Base-by-base conservation (phyloP, 2,329 filamentous ascomycete genomes). In the Trichocomaceae sp. region DNA sequence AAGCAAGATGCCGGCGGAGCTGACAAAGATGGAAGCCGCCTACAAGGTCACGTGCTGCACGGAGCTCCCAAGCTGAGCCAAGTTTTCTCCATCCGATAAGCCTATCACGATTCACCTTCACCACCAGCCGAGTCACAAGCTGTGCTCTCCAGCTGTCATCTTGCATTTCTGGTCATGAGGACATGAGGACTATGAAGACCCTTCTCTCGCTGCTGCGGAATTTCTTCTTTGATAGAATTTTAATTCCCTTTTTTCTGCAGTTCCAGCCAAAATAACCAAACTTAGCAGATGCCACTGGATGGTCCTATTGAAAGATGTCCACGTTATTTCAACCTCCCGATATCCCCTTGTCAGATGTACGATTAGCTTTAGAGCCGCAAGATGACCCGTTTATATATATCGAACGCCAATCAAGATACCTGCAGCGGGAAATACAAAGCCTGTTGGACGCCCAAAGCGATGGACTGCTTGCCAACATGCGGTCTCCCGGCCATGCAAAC, bases 401-500 rank as follows among this genome's bases (percentile, higher is more conserved):
- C 55, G 75, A 79, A 59, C 72, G 79, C 55, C 75, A 78, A 62
- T 75, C 80, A 23, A 75, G 72, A 54, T 70, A 80, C 59, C 75
- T 84, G 9, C 76, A 84, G 62, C 74, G 75, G 51, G 78, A 81
- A 57, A 72, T 85, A 9, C 82, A 85, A 64, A 72, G 73, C 55
- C 69, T 84, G 10, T 77, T 85, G 20, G 82, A 85, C 66, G 79
- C 80, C 9, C 82, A 85, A 65, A 79, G 80, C 31, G 80, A 83
- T 60, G 80, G 78, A 17, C 70, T 85, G 29, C 70, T 78, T 41
- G 74, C 75, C 47, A 78, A 77, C 3, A 65, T 81, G 3, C 51
- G 39, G 22, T 31, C 33, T 13, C 67, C 69, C 12, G 68, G 67
- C 12, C 66, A 70, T 23, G 62, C 65, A 5, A 54, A 42, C 22